These are phyloP conservation scores for Euphorbia pulcherrima DNA, from an alignment of 345 rosid genomes.

Conservation along the genomic window DNA sequence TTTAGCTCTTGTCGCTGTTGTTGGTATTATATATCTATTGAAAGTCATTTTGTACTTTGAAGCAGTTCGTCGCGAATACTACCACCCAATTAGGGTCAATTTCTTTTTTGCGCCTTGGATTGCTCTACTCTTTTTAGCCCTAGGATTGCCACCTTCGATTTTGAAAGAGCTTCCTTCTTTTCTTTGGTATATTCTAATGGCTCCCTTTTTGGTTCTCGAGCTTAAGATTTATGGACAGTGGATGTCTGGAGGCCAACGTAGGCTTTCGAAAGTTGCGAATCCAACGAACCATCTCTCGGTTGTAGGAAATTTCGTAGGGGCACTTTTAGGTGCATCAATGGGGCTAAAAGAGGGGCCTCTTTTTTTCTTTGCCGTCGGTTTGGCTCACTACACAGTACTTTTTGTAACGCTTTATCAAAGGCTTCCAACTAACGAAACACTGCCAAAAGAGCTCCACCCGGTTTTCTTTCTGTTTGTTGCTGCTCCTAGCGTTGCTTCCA, in stretches of 20 bases:
- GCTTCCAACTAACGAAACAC: constrained; percentile 80
- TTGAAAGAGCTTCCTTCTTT: constrained; percentile 34
- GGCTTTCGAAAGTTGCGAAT: constrained; percentile 90
- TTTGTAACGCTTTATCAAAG: constrained; percentile 92
- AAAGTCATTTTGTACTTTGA: constrained; percentile 66
- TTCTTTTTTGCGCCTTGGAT: constrained; percentile 96
- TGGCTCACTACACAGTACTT: constrained; percentile 78
- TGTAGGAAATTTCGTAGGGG: constrained; percentile 89
- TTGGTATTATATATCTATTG: constrained; percentile 52
- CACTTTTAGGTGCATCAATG: constrained; percentile 83
- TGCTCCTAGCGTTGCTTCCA: constrained; percentile 81
- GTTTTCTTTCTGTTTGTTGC: constrained; percentile 92
- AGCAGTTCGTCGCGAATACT: constrained; percentile 83
- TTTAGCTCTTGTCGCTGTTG: constrained; percentile 40
- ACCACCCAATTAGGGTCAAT: constrained; percentile 82
- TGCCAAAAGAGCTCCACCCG: constrained; percentile 92
- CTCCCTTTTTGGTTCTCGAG: constrained; percentile 68
- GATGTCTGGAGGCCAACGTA: constrained; percentile 90
- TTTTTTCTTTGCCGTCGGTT: constrained; percentile 78
- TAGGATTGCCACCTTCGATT: constrained; percentile 66
- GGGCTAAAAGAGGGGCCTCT: constrained; percentile 88
- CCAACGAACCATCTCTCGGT: constrained; percentile 83
- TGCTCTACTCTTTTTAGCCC: constrained; percentile 63
- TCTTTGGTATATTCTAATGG: constrained; percentile 83
- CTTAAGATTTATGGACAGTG: constrained; percentile 90